A percentile compares a stretch with the other conserved stretches of the same genome.
phyloP scores from a whole-genome alignment of 495 filamentous ascomycete genomes.

The Filosporella fistucella region DNA sequence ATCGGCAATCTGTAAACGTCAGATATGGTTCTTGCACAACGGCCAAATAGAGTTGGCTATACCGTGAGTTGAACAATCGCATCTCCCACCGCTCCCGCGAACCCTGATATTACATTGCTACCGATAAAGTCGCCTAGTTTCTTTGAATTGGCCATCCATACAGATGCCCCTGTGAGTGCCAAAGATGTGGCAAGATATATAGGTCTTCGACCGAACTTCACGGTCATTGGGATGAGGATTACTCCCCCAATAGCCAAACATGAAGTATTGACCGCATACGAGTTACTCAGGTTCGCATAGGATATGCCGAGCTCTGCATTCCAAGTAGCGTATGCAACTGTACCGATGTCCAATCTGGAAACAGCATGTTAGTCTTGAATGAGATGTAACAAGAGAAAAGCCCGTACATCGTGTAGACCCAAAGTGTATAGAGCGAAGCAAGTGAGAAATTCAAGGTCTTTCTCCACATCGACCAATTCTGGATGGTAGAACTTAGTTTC shows the following conservation, averaged over 20 bases:
- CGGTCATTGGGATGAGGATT: conserved; percentile 40
- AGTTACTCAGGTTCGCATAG: conserved; percentile 30
- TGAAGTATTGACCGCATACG: conserved; percentile 30
- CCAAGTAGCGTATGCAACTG: conserved; percentile 31
- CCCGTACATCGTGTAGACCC: background rate
- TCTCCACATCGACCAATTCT: conserved; percentile 9
- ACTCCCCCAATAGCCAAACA: conserved; percentile 38
- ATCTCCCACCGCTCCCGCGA: conserved; percentile 4
- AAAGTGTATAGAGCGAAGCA: background rate
- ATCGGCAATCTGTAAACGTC: conserved; percentile 39
- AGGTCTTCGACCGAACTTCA: conserved; percentile 40
- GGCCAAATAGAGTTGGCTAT: background rate
- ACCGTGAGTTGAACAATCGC: conserved; percentile 8
- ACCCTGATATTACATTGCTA: background rate
- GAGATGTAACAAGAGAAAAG: too few species aligned
- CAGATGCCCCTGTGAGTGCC: background rate
- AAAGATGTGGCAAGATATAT: conserved; percentile 30
- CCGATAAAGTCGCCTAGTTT: background rate
- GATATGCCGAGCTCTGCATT: conserved; percentile 33
- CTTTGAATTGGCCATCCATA: conserved; percentile 4
- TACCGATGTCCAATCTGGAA: conserved; percentile 2
- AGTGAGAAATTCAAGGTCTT: conserved; percentile 7
- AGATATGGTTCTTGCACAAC: conserved; percentile 22
- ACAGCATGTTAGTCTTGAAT: background rate
- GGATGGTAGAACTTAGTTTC: background rate